Percentiles rank a stretch among this genome's conserved stretches.
phyloP scores from a whole-genome alignment of 139 green algal species.

The Micractinium conductrix region DNA sequence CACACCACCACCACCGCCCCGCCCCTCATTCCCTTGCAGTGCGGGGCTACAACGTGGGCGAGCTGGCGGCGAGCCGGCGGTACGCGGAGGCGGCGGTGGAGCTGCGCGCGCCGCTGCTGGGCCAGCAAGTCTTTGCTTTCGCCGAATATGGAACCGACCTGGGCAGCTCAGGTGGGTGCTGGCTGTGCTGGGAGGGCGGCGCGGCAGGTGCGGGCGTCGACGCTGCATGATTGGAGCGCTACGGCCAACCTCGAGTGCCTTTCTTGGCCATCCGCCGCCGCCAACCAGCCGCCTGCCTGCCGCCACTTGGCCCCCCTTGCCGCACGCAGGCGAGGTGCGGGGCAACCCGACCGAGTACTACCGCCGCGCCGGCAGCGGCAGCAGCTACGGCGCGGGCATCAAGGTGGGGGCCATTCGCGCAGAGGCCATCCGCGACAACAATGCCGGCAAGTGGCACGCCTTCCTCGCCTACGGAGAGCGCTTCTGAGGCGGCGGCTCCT shows the following conservation, averaged over 20 bases:
- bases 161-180: conserved; percentile 61
- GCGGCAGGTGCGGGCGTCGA: too few relatives aligned
- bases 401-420: conserved; percentile 83
- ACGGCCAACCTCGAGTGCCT: too few relatives aligned
- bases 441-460: conserved; percentile 75
- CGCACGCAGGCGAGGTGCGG: conserved; percentile 51
- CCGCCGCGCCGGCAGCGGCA: conserved; percentile 82
- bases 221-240: too few relatives aligned
- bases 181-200: too few relatives aligned
- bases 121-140: conserved; percentile 87
- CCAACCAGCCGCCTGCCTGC: too few relatives aligned
- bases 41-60: conserved; percentile 92
- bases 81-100: conserved; percentile 88
- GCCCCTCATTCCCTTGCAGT: too few relatives aligned
- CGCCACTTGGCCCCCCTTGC: too few relatives aligned
- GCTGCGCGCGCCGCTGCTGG: conserved; percentile 76
- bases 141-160: conserved; percentile 90
- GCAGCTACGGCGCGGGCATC: conserved; percentile 80
- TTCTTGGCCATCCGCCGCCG: too few relatives aligned
- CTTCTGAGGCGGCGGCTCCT: conserved; percentile 70
- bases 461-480: conserved; percentile 93
- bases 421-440: conserved; percentile 89
- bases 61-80: conserved; percentile 85
- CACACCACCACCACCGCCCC: too few relatives aligned
- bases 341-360: conserved; percentile 97